Conservation (phyloP, 208 protist genomes). For the Leishmania lainsoni region DNA sequence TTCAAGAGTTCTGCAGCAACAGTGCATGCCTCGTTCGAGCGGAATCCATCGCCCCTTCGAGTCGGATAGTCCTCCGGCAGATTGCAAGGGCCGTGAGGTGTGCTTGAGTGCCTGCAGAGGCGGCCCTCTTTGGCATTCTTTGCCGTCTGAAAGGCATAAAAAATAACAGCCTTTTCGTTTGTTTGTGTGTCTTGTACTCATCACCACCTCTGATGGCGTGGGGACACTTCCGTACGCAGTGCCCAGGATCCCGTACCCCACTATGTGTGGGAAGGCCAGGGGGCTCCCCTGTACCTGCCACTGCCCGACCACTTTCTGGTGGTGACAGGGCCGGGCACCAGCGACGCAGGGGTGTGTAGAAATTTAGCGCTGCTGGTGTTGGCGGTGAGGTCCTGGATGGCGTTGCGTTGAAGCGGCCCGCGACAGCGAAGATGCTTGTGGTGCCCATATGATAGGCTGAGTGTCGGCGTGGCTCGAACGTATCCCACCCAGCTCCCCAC, state of each 20-base stretch:
- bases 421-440: neutral
- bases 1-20: neutral
- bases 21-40: neutral
- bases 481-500: neutral
- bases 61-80: neutral
- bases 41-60: neutral
- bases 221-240: neutral
- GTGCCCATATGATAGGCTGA: neutral
- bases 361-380: neutral
- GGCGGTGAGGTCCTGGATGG: neutral
- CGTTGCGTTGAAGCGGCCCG: neutral
- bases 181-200: neutral
- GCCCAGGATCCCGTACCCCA: neutral
- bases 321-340: neutral
- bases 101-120: neutral
- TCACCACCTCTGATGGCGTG: neutral
- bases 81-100: neutral
- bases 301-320: neutral
- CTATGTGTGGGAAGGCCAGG: neutral
- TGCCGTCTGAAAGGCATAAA: neutral
- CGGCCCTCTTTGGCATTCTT: neutral
- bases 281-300: neutral
- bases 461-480: neutral
- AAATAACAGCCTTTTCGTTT: neutral
- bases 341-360: neutral